phyloP scores from a whole-genome alignment of 2,329 filamentous ascomycete genomes.

The Colletotrichum sp. region DNA sequence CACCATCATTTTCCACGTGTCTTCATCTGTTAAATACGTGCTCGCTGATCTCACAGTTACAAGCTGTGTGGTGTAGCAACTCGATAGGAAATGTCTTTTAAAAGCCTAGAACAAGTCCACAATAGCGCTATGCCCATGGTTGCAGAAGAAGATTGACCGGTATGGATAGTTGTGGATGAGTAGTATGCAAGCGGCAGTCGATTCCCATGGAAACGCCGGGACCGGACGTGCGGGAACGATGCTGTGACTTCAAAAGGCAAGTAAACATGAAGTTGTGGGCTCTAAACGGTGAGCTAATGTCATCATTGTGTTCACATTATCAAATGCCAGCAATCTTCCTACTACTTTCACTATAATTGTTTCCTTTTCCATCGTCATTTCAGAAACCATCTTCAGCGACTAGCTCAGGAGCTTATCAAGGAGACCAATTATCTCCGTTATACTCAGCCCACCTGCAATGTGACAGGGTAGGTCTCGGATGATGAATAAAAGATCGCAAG shows the following conservation, averaged over 20 bases:
- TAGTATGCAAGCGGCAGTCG: background rate
- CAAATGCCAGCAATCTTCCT: background rate
- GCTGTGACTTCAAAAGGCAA: background rate
- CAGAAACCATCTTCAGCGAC: background rate
- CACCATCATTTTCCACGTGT: background rate
- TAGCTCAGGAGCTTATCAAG: background rate
- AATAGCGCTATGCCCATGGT: background rate
- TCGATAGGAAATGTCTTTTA: background rate
- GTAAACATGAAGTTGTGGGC: background rate
- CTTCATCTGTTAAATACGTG: background rate
- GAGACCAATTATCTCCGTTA: accelerated
- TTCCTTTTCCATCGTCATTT: background rate
- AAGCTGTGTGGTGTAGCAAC: accelerated
- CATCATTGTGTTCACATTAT: background rate
- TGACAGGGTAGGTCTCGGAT: background rate
- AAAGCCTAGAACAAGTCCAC: background rate
- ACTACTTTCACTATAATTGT: background rate
- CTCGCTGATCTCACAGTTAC: background rate
- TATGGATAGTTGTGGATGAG: background rate
- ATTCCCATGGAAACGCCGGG: background rate
- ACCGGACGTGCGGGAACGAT: background rate
- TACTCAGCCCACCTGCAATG: background rate
- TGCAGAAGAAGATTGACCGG: background rate
- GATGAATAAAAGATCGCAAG: background rate
- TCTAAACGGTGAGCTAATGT: background rate